Conservation (phyloP, 1,284 basidiomycete species). For the Leccinum griseonigrum region DNA sequence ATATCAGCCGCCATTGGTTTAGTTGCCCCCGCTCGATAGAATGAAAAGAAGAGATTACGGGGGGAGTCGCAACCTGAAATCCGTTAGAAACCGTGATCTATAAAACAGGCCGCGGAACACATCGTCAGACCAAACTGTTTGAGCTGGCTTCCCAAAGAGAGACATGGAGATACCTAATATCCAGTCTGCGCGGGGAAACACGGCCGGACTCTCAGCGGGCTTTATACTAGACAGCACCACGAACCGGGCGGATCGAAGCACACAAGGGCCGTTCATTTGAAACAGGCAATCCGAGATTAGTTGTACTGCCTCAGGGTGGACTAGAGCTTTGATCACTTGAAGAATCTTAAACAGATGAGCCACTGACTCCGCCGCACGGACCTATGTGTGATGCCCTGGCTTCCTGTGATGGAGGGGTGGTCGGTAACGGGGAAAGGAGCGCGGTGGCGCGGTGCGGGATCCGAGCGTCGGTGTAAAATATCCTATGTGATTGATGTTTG, state of each 20-base stretch:
- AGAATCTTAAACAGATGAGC: not conserved
- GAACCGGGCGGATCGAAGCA: slow-evolving; percentile 11
- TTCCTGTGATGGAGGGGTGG: not conserved
- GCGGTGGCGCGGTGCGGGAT: not conserved
- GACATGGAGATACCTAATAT: slow-evolving; percentile 17
- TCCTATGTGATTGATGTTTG: slow-evolving; percentile 4
- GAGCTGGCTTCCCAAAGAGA: slow-evolving; percentile 24
- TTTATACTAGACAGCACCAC: slow-evolving; percentile 9
- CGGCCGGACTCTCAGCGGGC: slow-evolving; percentile 8
- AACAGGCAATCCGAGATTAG: not conserved
- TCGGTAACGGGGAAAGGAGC: not conserved
- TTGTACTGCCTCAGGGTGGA: slow-evolving; percentile 1
- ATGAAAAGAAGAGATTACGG: slow-evolving; percentile 9
- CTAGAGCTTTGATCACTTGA: slow-evolving; percentile 1
- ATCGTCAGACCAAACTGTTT: slow-evolving; percentile 26
- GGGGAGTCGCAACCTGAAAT: slow-evolving; percentile 12
- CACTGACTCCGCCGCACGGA: slow-evolving; percentile 3
- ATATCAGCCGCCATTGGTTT: slow-evolving; percentile 27
- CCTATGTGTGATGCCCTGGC: not conserved
- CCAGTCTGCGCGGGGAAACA: slow-evolving; percentile 6
- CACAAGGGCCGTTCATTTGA: slow-evolving; percentile 1
- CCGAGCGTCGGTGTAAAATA: not conserved
- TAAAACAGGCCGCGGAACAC: slow-evolving; percentile 23
- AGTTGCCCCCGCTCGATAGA: slow-evolving; percentile 10
- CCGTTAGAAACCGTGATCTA: slow-evolving; percentile 19